phyloP scores from a whole-genome alignment of 1,284 basidiomycete genomes.

The Trichosporon ovoides region DNA sequence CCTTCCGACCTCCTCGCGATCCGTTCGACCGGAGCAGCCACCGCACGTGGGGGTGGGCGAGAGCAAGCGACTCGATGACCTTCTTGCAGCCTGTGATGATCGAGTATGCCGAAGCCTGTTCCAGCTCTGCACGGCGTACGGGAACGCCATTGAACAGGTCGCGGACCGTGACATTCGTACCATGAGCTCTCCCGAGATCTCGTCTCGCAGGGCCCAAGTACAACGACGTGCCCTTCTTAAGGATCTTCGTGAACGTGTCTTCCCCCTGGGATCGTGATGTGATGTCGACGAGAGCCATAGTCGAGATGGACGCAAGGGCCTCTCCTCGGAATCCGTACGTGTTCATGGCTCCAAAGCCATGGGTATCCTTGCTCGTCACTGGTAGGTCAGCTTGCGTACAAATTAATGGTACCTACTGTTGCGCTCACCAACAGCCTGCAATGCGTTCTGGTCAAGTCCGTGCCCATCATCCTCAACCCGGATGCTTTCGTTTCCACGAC shows the following conservation, averaged over 20 bases:
- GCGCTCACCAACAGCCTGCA: constrained; percentile 57
- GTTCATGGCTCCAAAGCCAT: constrained; percentile 26
- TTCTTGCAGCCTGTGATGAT: constrained; percentile 63
- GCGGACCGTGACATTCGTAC: constrained; percentile 71
- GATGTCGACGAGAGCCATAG: constrained; percentile 59
- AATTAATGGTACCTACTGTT: constrained; percentile 65
- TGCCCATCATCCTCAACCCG: constrained; percentile 76
- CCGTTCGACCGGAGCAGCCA: constrained; percentile 62
- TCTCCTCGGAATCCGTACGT: constrained; percentile 86
- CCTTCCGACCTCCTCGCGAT: constrained; percentile 18
- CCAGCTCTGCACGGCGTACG: constrained; percentile 33
- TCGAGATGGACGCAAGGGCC: constrained; percentile 77
- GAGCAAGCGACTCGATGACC: constrained; percentile 64
- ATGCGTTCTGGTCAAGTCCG: constrained; percentile 62
- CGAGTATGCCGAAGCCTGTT: constrained; percentile 48
- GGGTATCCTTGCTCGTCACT: constrained; percentile 22
- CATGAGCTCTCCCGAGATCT: constrained; percentile 63
- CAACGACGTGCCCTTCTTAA: constrained; percentile 51
- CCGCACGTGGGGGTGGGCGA: constrained; percentile 63
- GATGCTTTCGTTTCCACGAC: constrained; percentile 59
- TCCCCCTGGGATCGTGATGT: constrained; percentile 61
- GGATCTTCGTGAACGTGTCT: constrained; percentile 64
- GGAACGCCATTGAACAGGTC: constrained; percentile 79
- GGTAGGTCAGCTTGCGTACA: neutral
- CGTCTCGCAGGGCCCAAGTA: constrained; percentile 16